Percentiles rank a stretch among this genome's conserved stretches.
Evolutionary conservation across 1,139 yeast genomes (phyloP).

Genomic region (Candida sojae): DNA sequence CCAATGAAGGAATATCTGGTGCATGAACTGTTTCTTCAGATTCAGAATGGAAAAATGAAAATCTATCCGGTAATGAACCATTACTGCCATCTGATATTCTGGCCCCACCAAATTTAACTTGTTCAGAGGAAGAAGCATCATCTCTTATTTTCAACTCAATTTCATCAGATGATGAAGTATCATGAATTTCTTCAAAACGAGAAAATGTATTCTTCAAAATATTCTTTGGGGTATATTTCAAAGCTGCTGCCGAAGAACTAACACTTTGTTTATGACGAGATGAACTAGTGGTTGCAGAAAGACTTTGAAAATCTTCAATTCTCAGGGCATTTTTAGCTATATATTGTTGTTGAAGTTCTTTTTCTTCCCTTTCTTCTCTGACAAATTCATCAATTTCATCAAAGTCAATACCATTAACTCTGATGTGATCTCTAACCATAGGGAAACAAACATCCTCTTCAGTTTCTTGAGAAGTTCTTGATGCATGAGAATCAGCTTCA

Average conservation of each 20-base stretch:
- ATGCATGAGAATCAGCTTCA: constrained; percentile 71
- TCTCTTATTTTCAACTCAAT: constrained; percentile 16
- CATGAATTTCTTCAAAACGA: constrained; percentile 11
- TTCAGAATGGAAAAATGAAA: constrained; percentile 79
- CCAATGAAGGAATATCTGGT: constrained; percentile 77
- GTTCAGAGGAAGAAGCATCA: constrained; percentile 12
- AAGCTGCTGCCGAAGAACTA: constrained; percentile 43
- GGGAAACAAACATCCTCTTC: constrained; percentile 99
- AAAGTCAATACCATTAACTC: constrained; percentile 75
- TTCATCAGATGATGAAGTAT: constrained; percentile 12
- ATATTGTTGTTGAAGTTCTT: constrained; percentile 28
- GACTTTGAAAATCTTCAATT: constrained; percentile 8
- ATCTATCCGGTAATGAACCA: constrained; percentile 66
- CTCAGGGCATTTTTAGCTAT: constrained; percentile 23
- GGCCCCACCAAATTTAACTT: constrained; percentile 28
- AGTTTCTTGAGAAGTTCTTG: constrained; percentile 77
- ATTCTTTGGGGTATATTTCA: constrained; percentile 59
- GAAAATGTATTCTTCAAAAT: constrained; percentile 22
- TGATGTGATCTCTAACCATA: constrained; percentile 71
- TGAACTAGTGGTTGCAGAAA: constrained; percentile 15
- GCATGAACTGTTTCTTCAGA: constrained; percentile 88
- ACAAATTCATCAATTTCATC: constrained; percentile 79
- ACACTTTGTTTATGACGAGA: constrained; percentile 11
- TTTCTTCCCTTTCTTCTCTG: constrained; percentile 47
- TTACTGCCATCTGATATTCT: constrained; percentile 12